Percentiles rank a stretch among this genome's conserved stretches.
Evolutionary conservation across 352 stramenopile genomes (phyloP).

Genomic region (Globisporangium takayamanum): DNA sequence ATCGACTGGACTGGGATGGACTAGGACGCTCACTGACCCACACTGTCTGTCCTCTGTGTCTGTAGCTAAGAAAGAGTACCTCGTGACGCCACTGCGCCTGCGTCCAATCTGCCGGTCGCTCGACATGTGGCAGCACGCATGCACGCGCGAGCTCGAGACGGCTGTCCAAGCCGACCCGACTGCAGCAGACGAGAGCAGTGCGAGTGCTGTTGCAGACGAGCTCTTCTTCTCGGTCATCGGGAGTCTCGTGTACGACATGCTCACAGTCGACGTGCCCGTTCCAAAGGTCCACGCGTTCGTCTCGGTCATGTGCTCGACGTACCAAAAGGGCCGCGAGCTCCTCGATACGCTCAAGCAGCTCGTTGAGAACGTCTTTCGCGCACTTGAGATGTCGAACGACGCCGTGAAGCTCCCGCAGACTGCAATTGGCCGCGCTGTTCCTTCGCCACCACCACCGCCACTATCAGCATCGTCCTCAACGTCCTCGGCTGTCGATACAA

Average conservation of each 20-base stretch:
- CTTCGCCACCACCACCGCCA: not conserved
- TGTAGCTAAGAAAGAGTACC: slow-evolving; percentile 78
- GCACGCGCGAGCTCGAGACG: slow-evolving; percentile 67
- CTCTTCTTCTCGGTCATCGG: slow-evolving; percentile 81
- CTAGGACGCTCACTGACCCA: too few species aligned
- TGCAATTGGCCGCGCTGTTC: slow-evolving; percentile 6
- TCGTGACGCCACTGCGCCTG: slow-evolving; percentile 49
- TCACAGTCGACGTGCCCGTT: slow-evolving; percentile 70
- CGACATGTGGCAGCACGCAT: slow-evolving; percentile 83
- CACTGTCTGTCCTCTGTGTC: not conserved
- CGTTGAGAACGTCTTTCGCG: slow-evolving; percentile 74
- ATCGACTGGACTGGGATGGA: not conserved
- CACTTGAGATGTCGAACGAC: slow-evolving; percentile 75
- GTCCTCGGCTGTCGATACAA: not conserved
- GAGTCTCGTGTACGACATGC: slow-evolving; percentile 82
- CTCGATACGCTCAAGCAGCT: slow-evolving; percentile 70
- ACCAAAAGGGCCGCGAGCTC: slow-evolving; percentile 67
- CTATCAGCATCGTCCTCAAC: not conserved
- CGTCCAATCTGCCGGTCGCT: slow-evolving; percentile 70
- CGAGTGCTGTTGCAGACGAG: slow-evolving; percentile 47
- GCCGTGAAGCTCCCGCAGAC: slow-evolving; percentile 30
- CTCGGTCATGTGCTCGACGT: slow-evolving; percentile 75
- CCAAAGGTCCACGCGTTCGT: slow-evolving; percentile 76
- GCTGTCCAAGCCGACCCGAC: slow-evolving; percentile 34
- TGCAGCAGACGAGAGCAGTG: slow-evolving; percentile 21